Base-by-base conservation (phyloP, 768 basidiomycete species). In the Tephrocybe sp. region DNA sequence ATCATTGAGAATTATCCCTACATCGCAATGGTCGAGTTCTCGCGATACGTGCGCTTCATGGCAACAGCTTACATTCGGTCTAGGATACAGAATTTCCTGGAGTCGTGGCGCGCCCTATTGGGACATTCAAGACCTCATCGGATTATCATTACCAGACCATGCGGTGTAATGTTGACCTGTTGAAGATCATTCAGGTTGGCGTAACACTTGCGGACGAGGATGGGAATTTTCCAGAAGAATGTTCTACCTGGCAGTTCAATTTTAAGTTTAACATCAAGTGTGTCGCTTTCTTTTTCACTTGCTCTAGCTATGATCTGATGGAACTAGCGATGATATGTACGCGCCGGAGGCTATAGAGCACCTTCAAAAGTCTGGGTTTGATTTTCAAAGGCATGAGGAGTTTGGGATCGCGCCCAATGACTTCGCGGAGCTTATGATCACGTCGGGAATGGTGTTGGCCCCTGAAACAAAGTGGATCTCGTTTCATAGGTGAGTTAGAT, bases 101-200 rank as follows among this genome's bases (percentile, higher is more conserved):
- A 8, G 94, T 98, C 35, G 97, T 99, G 47, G 97, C 96, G 3
- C 83, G 97, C 16, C 97, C 97, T 2, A 96, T 99, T 61, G 97
- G 97, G 5, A 77, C 85, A 27, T 98, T 98, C 78, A 93, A 92
- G 68, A 95, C 94, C 0, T 92, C 93, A 9, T 93, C 93, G 18
- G 97, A 99, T 70, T 98, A 98, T 64, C 96, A 98, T 70, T 99
- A 98, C 69, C 97, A 99, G 69, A 99, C 97, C 2, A 96, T 99
- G 89, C 87, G 97, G 53, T 97, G 95, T 74, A 99, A 99, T 69
- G 97, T 98, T 61, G 97, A 99, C 78, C 76, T 98, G 41, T 79
- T 99, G 58, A 93, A 92, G 74, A 90, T 98, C 70, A 98, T 99
- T 43, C 97, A 99, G 72, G 84, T 98, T 53, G 97, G 97, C 5